phyloP scores from a whole-genome alignment of 129 eudicot species.

The Escallonia herrerae region DNA sequence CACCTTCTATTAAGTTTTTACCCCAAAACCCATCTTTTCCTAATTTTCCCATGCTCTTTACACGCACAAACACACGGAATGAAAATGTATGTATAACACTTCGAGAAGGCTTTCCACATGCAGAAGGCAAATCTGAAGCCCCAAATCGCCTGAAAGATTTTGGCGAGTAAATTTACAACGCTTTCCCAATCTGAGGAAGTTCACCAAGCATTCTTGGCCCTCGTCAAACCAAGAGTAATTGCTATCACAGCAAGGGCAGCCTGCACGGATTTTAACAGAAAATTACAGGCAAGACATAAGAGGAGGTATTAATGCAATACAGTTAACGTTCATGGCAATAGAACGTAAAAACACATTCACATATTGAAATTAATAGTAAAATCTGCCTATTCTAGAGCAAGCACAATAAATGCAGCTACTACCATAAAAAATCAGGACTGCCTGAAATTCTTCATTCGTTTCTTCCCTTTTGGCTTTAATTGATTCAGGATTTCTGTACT shows the following conservation, averaged over 20 bases:
- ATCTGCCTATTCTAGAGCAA: background rate
- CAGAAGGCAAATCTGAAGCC: too few relatives aligned
- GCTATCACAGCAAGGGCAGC: conserved; percentile 69
- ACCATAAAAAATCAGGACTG: too few relatives aligned
- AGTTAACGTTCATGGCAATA: background rate
- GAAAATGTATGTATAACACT: too few relatives aligned
- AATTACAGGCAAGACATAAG: background rate
- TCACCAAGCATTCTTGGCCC: conserved; percentile 52
- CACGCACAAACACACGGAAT: too few relatives aligned
- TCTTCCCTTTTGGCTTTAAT: too few relatives aligned
- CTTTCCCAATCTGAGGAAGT: background rate
- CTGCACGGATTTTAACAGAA: conserved; percentile 28
- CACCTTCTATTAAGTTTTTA: too few relatives aligned
- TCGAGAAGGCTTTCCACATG: too few relatives aligned
- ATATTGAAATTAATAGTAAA: background rate
- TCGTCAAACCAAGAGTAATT: conserved; percentile 54
- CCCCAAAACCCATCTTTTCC: too few relatives aligned
- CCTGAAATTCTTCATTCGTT: too few relatives aligned
- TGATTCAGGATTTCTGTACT: too few relatives aligned
- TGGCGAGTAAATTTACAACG: background rate
- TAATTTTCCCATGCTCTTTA: too few relatives aligned
- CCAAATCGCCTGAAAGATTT: background rate
- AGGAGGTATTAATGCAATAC: background rate
- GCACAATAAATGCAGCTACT: too few relatives aligned
- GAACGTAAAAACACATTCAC: background rate